A percentile compares a stretch with the other conserved stretches of the same genome.
phyloP scores from a whole-genome alignment of 352 stramenopile genomes.

The Poterioochromonas sp. region DNA sequence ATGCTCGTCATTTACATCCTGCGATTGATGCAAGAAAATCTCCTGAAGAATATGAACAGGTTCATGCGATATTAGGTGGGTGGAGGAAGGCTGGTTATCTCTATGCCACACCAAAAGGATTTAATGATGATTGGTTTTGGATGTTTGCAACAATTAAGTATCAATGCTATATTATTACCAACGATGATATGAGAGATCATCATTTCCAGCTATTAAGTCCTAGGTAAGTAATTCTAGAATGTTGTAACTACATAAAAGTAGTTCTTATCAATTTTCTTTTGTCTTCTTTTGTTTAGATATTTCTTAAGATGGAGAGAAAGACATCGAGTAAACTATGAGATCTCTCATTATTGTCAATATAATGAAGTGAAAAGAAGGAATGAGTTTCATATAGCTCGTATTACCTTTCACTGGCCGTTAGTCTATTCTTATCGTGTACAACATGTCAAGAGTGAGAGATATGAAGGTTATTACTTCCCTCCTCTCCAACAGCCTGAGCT shows the following conservation, averaged over 20 bases:
- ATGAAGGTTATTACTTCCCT: not conserved
- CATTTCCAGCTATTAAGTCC: conserved; percentile 92
- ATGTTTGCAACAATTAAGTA: conserved; percentile 74
- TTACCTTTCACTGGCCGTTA: not conserved
- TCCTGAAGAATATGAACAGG: no score
- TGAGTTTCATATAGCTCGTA: not conserved
- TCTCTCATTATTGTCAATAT: not conserved
- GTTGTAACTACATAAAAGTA: not conserved
- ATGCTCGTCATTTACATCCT: conserved; percentile 80
- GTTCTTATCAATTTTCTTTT: not conserved
- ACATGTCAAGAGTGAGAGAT: not conserved
- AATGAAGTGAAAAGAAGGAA: no score
- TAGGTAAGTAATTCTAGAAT: no score
- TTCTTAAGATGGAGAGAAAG: conserved; percentile 18
- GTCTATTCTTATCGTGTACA: conserved; percentile 8
- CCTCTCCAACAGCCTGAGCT: not conserved
- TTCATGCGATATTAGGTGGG: conserved; percentile 3
- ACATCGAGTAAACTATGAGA: conserved; percentile 32
- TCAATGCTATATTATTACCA: conserved; percentile 68
- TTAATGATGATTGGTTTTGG: conserved; percentile 99
- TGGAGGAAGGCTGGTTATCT: conserved; percentile 65
- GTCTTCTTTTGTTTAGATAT: not conserved
- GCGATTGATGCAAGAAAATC: not conserved
- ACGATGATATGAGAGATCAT: conserved; percentile 99
- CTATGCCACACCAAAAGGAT: conserved; percentile 80